These are phyloP conservation scores for Salix suchowensis DNA, from an alignment of 345 rosid genomes.

Conservation along the genomic window DNA sequence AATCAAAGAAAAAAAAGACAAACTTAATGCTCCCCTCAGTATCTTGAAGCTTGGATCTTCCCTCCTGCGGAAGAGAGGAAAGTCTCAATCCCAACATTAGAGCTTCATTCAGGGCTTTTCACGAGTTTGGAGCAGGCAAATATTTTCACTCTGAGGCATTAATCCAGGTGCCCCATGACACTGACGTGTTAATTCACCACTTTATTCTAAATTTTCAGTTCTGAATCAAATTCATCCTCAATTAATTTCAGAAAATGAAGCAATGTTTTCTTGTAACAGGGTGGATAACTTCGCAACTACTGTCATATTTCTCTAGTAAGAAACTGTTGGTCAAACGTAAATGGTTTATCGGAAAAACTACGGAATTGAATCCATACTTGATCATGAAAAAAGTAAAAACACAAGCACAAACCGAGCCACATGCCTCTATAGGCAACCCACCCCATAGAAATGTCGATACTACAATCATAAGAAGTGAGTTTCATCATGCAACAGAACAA, in stretches of 20 bases:
- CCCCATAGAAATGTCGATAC: neutral
- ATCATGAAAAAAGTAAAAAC: neutral
- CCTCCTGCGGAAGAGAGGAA: too few species aligned
- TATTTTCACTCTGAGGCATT: neutral
- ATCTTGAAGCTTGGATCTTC: too few species aligned
- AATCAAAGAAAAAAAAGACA: too few species aligned
- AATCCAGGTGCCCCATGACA: neutral
- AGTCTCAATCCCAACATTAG: neutral
- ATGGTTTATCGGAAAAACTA: neutral
- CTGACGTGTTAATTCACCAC: too few species aligned
- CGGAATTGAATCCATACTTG: neutral
- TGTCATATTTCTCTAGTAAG: neutral
- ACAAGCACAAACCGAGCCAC: neutral
- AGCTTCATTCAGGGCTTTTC: neutral
- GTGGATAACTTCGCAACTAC: neutral
- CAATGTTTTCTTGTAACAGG: neutral
- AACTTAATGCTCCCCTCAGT: too few species aligned
- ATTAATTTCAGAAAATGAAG: neutral
- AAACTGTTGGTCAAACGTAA: neutral
- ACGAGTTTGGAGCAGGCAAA: neutral
- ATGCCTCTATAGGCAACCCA: neutral
- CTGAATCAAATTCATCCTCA: neutral
- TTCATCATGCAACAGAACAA: slow-evolving; percentile 2
- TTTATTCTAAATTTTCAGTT: neutral
- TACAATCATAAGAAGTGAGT: neutral